A percentile compares a stretch with the other conserved stretches of the same genome.
These are phyloP conservation scores for Pestalotiopsis sp. DNA, from an alignment of 2,329 filamentous ascomycete species.

Conservation along the genomic window DNA sequence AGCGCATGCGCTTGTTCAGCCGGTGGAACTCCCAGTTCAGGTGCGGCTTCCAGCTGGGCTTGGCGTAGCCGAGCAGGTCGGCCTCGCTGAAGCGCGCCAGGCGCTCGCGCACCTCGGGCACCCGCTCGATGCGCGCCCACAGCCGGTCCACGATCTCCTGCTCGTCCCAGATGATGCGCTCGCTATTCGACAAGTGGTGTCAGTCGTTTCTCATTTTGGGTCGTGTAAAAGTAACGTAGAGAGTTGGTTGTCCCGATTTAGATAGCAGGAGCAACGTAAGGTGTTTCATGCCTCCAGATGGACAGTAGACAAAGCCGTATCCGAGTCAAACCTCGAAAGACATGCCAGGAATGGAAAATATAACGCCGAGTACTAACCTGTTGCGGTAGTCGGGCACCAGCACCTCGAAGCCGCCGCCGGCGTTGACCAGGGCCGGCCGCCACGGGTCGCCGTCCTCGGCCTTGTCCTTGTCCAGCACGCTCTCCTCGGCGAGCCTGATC, in stretches of 20 bases:
- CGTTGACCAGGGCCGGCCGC: constrained; percentile 70
- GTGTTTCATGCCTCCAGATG: too few species aligned
- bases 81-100: constrained; percentile 38
- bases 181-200: constrained; percentile 36
- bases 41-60: constrained; percentile 17
- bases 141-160: constrained; percentile 63
- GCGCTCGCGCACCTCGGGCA: constrained; percentile 42
- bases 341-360: too few species aligned
- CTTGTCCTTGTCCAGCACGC: constrained; percentile 49
- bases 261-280: too few species aligned
- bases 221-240: too few species aligned
- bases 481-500: constrained; percentile 51
- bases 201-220: too few species aligned
- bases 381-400: constrained; percentile 63
- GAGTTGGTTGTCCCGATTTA: too few species aligned
- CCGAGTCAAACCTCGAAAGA: too few species aligned
- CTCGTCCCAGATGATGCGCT: constrained; percentile 77
- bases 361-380: constrained; percentile 27
- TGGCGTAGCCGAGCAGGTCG: constrained; percentile 40
- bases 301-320: too few species aligned
- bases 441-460: constrained; percentile 45
- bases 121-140: constrained; percentile 57
- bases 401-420: constrained; percentile 63
- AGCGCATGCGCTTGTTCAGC: constrained; percentile 75
- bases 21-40: constrained; percentile 46